These are phyloP conservation scores for Neoboletus subvelutipes DNA, from an alignment of 768 basidiomycete species.

Conservation along the genomic window DNA sequence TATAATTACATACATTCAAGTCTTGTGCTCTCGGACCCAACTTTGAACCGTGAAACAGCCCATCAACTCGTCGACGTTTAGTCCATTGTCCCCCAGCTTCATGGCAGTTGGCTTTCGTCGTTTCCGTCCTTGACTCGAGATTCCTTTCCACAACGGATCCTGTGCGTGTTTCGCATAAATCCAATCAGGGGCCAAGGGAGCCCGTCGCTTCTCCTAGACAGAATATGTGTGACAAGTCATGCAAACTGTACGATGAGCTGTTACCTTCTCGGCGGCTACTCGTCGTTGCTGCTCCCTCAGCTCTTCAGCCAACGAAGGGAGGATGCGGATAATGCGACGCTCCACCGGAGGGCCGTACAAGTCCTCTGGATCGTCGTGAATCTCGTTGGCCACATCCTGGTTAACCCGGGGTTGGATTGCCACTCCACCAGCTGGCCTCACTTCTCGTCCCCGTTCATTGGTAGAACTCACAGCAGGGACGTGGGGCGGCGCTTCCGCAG, in stretches of 20 bases:
- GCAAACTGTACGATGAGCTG: background rate
- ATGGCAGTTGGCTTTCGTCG: slow-evolving; percentile 15
- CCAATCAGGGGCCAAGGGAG: slow-evolving; percentile 25
- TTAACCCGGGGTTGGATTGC: background rate
- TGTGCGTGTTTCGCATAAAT: slow-evolving; percentile 19
- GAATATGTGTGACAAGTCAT: background rate
- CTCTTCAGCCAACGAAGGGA: slow-evolving; percentile 27
- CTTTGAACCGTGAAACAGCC: slow-evolving; percentile 13
- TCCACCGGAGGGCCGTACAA: slow-evolving; percentile 30
- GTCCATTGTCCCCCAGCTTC: slow-evolving; percentile 13
- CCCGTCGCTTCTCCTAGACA: slow-evolving; percentile 16
- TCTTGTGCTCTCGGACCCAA: slow-evolving; percentile 18
- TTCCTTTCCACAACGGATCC: slow-evolving; percentile 20
- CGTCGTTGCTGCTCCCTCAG: slow-evolving; percentile 23
- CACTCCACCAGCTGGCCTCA: background rate
- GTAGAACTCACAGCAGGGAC: background rate
- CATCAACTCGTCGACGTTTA: slow-evolving; percentile 18
- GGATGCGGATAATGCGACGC: slow-evolving; percentile 26
- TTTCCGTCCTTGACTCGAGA: slow-evolving; percentile 7
- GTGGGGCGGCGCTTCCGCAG: background rate
- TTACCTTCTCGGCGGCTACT: slow-evolving; percentile 19
- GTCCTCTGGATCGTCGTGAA: slow-evolving; percentile 26
- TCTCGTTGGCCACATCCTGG: background rate
- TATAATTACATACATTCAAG: background rate
- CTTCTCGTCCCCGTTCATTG: background rate